Conservation (phyloP, 2,329 filamentous ascomycete species). For the Fragosphaeria purpurea region DNA sequence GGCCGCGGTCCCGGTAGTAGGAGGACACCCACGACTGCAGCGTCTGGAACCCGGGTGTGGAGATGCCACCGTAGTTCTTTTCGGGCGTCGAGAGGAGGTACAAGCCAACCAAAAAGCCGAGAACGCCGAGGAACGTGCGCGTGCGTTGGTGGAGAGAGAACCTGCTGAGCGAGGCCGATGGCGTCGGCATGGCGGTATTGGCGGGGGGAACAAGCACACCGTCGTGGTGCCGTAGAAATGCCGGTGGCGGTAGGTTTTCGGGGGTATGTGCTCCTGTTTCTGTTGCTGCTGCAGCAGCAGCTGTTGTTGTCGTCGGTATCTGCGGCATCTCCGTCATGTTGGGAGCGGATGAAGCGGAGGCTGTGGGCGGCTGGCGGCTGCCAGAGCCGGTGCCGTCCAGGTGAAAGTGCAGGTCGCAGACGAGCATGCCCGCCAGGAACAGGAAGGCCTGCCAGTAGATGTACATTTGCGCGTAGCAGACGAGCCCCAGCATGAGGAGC, state of each 20-base stretch:
- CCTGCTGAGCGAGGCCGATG: background rate
- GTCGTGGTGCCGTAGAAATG: too few species aligned
- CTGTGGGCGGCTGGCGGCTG: too few species aligned
- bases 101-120: background rate
- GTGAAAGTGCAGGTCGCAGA: conserved; percentile 20
- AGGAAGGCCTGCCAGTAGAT: conserved; percentile 20
- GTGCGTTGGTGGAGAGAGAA: too few species aligned
- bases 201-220: too few species aligned
- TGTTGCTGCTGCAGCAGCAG: too few species aligned
- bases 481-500: conserved; percentile 8
- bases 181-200: too few species aligned
- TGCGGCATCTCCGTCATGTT: too few species aligned
- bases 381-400: conserved; percentile 8
- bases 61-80: conserved; percentile 9
- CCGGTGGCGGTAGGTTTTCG: too few species aligned
- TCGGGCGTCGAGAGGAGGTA: conserved; percentile 13
- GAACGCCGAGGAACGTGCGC: background rate
- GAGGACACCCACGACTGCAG: conserved; percentile 13
- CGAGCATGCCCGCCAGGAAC: conserved; percentile 23
- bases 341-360: too few species aligned
- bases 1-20: conserved; percentile 8
- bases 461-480: conserved; percentile 16
- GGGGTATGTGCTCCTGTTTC: too few species aligned
- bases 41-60: conserved; percentile 4
- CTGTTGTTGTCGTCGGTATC: too few species aligned